phyloP scores from a whole-genome alignment of 2,329 filamentous ascomycete genomes.

The Leptographium radiaticola region DNA sequence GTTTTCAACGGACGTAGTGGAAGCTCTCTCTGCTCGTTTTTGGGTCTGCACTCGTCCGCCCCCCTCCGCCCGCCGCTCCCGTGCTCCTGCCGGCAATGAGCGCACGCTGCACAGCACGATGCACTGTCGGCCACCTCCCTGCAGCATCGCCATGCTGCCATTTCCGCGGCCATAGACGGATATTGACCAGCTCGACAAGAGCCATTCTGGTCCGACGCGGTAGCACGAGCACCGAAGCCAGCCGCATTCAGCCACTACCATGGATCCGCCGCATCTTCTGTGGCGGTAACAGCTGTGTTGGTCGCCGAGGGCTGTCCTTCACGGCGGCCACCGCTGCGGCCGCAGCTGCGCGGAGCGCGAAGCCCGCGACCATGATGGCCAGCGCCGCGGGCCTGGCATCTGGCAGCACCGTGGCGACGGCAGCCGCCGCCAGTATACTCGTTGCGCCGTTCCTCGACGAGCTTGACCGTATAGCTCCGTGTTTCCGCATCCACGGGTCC shows the following conservation, averaged over 20 bases:
- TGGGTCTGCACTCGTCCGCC: not conserved
- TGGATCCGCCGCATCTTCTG: not conserved
- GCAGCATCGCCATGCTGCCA: not conserved
- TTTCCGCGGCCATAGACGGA: not conserved
- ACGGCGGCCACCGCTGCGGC: not conserved
- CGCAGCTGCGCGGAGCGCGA: not conserved
- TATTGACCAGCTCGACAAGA: not conserved
- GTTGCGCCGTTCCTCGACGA: conserved; percentile 50
- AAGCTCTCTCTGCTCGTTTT: not conserved
- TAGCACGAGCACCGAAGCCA: not conserved
- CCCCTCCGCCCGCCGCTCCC: not conserved
- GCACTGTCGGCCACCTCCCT: conserved; percentile 9
- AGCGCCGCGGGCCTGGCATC: not conserved
- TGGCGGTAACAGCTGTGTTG: not conserved
- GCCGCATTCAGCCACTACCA: not conserved
- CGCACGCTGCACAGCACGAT: conserved; percentile 19
- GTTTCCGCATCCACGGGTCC: conserved; percentile 72
- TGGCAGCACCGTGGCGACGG: not conserved
- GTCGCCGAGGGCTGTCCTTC: not conserved
- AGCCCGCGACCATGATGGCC: not conserved
- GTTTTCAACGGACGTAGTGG: not conserved
- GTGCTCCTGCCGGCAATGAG: conserved; percentile 17
- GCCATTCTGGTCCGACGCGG: not conserved
- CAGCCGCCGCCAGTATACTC: conserved; percentile 21
- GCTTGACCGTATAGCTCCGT: conserved; percentile 79